phyloP scores from a whole-genome alignment of 139 green algal genomes.

The Prasinococcaceae sp. region DNA sequence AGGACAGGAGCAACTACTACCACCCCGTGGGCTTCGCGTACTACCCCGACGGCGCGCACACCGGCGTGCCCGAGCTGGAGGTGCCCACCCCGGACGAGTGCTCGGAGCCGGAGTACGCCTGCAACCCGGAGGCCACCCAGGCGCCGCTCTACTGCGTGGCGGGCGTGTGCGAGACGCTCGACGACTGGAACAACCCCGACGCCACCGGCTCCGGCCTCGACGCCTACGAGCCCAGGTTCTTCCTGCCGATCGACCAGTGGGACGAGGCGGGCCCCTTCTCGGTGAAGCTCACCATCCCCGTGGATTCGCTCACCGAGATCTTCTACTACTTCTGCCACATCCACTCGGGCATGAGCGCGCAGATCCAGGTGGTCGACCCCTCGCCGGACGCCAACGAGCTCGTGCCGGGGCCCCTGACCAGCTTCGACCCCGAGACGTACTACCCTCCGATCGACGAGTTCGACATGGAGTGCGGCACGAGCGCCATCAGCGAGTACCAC shows the following conservation, averaged over 20 bases:
- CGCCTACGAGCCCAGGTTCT: slow-evolving; percentile 10
- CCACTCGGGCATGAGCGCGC: slow-evolving; percentile 5
- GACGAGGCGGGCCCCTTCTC: slow-evolving; percentile 1
- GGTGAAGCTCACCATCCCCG: slow-evolving; percentile 10
- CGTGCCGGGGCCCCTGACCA: too few relatives aligned
- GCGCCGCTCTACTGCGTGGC: too few relatives aligned
- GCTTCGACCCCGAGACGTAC: neutral
- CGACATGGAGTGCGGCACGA: slow-evolving; percentile 11
- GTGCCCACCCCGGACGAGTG: slow-evolving; percentile 4
- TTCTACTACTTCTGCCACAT: slow-evolving; percentile 20
- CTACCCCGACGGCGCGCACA: slow-evolving; percentile 11
- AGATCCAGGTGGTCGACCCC: slow-evolving; percentile 3
- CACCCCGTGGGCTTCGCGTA: slow-evolving; percentile 14
- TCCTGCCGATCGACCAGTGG: slow-evolving; percentile 2
- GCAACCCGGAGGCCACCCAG: slow-evolving; percentile 3
- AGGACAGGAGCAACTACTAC: slow-evolving; percentile 8
- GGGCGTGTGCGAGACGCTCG: slow-evolving; percentile 1
- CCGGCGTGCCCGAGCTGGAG: slow-evolving; percentile 7
- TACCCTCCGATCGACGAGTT: neutral
- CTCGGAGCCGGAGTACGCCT: neutral
- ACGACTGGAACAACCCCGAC: slow-evolving; percentile 6
- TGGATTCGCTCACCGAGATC: too few relatives aligned
- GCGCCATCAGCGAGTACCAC: neutral
- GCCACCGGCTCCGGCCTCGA: slow-evolving; percentile 5
- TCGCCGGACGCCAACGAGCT: slow-evolving; percentile 7